These are phyloP conservation scores for Grifola frondosa DNA, from an alignment of 1,284 basidiomycete species.

Conservation along the genomic window DNA sequence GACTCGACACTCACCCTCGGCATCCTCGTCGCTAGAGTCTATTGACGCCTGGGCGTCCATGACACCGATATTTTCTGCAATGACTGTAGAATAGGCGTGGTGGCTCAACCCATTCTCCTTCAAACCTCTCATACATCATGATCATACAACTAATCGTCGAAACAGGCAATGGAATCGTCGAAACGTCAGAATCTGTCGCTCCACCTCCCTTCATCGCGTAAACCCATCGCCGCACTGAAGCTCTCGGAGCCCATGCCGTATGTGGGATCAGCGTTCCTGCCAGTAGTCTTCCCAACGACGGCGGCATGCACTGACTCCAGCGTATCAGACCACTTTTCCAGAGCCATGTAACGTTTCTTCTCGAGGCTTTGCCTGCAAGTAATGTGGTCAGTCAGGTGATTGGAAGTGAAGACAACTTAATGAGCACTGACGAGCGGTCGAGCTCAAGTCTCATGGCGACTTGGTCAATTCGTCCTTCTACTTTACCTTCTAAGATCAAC, in stretches of 20 bases:
- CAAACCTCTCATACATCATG: no score
- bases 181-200: slow-evolving; percentile 9
- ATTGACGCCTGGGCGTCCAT: no score
- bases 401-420: neutral
- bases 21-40: neutral
- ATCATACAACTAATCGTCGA: slow-evolving; percentile 16
- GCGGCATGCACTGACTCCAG: slow-evolving; percentile 70
- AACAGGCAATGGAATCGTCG: slow-evolving; percentile 7
- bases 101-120: no score
- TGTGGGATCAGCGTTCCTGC: slow-evolving; percentile 23
- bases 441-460: slow-evolving; percentile 90
- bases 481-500: slow-evolving; percentile 92
- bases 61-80: no score
- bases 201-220: slow-evolving; percentile 15
- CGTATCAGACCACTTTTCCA: slow-evolving; percentile 80
- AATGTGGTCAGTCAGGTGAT: slow-evolving; percentile 3
- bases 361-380: slow-evolving; percentile 72
- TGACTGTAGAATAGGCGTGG: no score
- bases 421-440: slow-evolving; percentile 80
- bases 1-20: slow-evolving; percentile 1
- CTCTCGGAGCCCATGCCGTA: slow-evolving; percentile 18
- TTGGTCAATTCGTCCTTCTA: slow-evolving; percentile 95
- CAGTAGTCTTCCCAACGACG: slow-evolving; percentile 68
- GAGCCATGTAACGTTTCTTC: slow-evolving; percentile 79
- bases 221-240: slow-evolving; percentile 6